These are phyloP conservation scores for Quercus glauca DNA, from an alignment of 306 rosid species.

Conservation along the genomic window DNA sequence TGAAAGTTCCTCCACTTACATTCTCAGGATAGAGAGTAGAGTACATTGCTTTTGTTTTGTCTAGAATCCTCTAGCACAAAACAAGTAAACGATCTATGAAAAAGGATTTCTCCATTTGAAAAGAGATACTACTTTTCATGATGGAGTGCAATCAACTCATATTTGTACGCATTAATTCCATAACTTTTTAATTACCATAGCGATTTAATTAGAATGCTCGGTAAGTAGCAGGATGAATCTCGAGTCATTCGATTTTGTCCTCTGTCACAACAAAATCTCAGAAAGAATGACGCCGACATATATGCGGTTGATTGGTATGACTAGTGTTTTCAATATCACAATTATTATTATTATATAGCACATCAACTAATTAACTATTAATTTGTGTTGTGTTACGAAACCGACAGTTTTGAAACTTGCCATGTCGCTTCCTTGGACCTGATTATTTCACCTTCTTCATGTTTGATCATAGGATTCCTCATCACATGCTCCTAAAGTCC, in stretches of 20 bases:
- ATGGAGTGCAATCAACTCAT: no score
- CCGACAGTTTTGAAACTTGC: slow-evolving; percentile 39
- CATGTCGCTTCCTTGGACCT: slow-evolving; percentile 38
- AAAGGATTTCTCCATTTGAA: no score
- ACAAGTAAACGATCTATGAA: no score
- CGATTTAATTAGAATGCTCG: not conserved
- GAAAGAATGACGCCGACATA: slow-evolving; percentile 20
- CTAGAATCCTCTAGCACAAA: no score
- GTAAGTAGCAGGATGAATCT: not conserved
- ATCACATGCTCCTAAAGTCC: slow-evolving; percentile 37
- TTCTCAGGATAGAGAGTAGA: no score
- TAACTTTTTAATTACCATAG: not conserved
- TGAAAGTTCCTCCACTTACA: no score
- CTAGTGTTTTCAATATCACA: slow-evolving; percentile 21
- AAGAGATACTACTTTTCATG: no score
- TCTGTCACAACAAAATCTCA: slow-evolving; percentile 4
- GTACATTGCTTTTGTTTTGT: no score
- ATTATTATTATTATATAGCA: not conserved
- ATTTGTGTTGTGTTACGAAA: not conserved
- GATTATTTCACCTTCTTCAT: slow-evolving; percentile 43
- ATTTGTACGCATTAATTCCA: not conserved
- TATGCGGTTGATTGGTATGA: slow-evolving; percentile 21
- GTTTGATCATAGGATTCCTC: slow-evolving; percentile 66
- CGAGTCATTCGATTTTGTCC: slow-evolving; percentile 9
- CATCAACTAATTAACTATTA: not conserved